These are phyloP conservation scores for Bolboschoenus planiculmis DNA, from an alignment of 176 grass and related monocot species.

Conservation along the genomic window DNA sequence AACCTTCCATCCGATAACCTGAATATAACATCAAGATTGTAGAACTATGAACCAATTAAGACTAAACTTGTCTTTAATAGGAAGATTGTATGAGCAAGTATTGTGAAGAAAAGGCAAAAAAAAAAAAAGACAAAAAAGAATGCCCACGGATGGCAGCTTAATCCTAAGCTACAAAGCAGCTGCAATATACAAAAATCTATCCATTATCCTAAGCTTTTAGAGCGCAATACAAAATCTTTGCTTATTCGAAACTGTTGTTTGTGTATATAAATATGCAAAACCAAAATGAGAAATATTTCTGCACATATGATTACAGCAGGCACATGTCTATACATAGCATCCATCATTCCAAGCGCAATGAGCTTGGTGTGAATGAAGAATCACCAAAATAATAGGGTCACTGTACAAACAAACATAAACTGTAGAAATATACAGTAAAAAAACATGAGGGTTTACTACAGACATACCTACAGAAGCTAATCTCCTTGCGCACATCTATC, in stretches of 20 bases:
- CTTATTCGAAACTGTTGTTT: not conserved
- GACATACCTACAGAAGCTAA: conserved; percentile 56
- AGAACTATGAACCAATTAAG: not conserved
- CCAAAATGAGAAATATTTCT: not conserved
- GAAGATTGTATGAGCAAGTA: not conserved
- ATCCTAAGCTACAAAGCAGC: not conserved
- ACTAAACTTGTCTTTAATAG: not conserved
- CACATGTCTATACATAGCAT: not conserved
- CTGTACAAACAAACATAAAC: not conserved
- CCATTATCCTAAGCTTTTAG: not conserved
- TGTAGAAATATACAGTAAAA: not conserved
- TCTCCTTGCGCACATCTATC: conserved; percentile 61
- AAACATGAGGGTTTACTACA: not conserved
- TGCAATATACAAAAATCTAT: not conserved
- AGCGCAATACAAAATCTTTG: not conserved
- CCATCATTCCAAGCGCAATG: not conserved
- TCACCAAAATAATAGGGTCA: not conserved
- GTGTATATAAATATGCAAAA: not conserved
- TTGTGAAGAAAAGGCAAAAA: not conserved
- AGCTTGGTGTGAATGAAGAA: not conserved
- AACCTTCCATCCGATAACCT: not conserved
- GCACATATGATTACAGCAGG: not conserved
- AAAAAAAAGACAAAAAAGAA: not conserved
- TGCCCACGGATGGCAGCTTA: not conserved
- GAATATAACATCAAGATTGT: not conserved